These are phyloP conservation scores for Trichoderma koningii DNA, from an alignment of 2,329 filamentous ascomycete species.

Conservation along the genomic window DNA sequence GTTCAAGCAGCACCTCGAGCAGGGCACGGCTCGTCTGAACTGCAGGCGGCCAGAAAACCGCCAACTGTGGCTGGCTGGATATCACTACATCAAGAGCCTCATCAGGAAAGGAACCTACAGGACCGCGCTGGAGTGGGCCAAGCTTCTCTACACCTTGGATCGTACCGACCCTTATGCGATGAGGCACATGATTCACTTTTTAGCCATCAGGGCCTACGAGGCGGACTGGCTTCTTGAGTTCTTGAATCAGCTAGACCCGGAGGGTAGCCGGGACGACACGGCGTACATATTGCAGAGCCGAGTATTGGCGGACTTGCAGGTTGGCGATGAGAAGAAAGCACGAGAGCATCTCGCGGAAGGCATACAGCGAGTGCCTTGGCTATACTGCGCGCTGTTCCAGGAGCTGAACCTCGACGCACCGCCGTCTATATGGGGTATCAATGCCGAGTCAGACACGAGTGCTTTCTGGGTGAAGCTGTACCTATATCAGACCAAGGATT, in stretches of 20 bases:
- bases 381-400: constrained; percentile 78
- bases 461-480: constrained; percentile 76
- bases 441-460: constrained; percentile 61
- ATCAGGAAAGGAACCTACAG: constrained; percentile 90
- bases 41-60: constrained; percentile 84
- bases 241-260: constrained; percentile 49
- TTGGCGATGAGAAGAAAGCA: constrained; percentile 66
- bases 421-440: constrained; percentile 78
- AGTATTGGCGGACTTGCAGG: constrained; percentile 73
- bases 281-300: constrained; percentile 76
- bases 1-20: constrained; percentile 73
- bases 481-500: constrained; percentile 71
- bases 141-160: constrained; percentile 75
- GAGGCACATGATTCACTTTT: constrained; percentile 76
- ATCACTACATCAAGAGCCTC: constrained; percentile 84
- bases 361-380: constrained; percentile 77
- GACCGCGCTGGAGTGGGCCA: constrained; percentile 92
- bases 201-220: constrained; percentile 80
- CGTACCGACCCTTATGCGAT: constrained; percentile 81
- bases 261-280: constrained; percentile 46
- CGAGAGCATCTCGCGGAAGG: constrained; percentile 65
- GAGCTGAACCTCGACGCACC: constrained; percentile 78
- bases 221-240: constrained; percentile 75
- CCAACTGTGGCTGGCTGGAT: constrained; percentile 88
- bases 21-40: constrained; percentile 77